These are phyloP conservation scores for Trichoderma endophyticum DNA, from an alignment of 2,329 filamentous ascomycete genomes.

Conservation along the genomic window DNA sequence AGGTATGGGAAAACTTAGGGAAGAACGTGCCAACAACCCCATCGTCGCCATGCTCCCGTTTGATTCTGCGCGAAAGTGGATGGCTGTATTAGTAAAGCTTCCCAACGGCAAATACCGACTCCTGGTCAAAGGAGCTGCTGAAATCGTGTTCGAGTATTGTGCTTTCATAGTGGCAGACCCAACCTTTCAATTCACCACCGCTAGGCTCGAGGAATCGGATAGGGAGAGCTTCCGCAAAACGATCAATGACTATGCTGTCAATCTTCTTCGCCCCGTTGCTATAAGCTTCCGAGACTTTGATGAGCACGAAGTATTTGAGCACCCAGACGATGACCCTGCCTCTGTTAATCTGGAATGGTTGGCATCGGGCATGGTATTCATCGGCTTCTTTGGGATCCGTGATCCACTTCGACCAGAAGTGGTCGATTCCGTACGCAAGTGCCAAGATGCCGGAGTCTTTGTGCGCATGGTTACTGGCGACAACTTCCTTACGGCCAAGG, in stretches of 20 bases:
- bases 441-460: constrained; percentile 61
- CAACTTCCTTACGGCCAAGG: constrained; percentile 43
- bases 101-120: constrained; percentile 46
- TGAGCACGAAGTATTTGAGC: constrained; percentile 62
- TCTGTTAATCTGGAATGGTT: constrained; percentile 38
- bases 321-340: constrained; percentile 36
- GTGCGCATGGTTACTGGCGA: constrained; percentile 62
- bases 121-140: constrained; percentile 56
- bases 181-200: constrained; percentile 29
- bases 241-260: constrained; percentile 56
- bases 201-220: constrained; percentile 32
- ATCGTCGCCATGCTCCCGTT: constrained; percentile 51
- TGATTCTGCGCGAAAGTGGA: constrained; percentile 53
- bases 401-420: constrained; percentile 65
- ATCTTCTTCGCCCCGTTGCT: constrained; percentile 71
- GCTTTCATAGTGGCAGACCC: constrained; percentile 45
- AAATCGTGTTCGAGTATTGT: constrained; percentile 50
- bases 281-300: constrained; percentile 72
- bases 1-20: constrained; percentile 42
- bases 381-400: constrained; percentile 59
- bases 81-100: constrained; percentile 52
- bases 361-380: constrained; percentile 47
- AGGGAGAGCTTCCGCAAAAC: constrained; percentile 32
- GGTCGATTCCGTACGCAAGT: constrained; percentile 58
- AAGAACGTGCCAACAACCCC: constrained; percentile 46